Conservation (phyloP, 768 basidiomycete species). For the Xerocomus potaroensis region DNA sequence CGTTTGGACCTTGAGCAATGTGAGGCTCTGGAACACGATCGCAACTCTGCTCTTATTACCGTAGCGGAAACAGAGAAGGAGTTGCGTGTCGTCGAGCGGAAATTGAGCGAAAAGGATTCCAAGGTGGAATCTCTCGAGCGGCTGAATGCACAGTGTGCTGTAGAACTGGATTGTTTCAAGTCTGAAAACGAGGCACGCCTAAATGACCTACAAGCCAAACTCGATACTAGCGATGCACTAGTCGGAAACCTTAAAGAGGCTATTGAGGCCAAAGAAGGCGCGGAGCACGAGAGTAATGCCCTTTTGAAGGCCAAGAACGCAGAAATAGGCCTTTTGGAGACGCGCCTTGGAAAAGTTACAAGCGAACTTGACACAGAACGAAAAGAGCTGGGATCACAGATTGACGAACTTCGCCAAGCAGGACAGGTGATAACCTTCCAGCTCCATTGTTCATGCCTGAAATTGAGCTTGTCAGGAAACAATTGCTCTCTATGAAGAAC, state of each 20-base stretch:
- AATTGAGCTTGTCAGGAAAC: constrained; percentile 59
- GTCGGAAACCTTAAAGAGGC: constrained; percentile 49
- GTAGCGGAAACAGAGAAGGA: constrained; percentile 42
- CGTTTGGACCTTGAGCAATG: constrained; percentile 21
- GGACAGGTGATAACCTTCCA: constrained; percentile 61
- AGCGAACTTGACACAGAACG: constrained; percentile 53
- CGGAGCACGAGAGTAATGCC: constrained; percentile 46
- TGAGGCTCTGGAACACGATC: constrained; percentile 38
- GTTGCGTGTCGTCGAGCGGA: constrained; percentile 38
- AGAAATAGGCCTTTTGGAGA: constrained; percentile 55
- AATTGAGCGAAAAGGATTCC: constrained; percentile 40
- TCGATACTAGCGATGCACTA: constrained; percentile 42
- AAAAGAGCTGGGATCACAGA: constrained; percentile 61
- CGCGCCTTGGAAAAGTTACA: constrained; percentile 42
- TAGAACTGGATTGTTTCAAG: constrained; percentile 44
- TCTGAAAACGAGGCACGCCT: constrained; percentile 42
- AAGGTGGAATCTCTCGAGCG: constrained; percentile 47
- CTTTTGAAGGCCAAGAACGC: constrained; percentile 53
- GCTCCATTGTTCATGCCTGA: not conserved
- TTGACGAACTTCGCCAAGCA: constrained; percentile 82
- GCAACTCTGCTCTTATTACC: constrained; percentile 38
- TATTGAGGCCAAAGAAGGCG: constrained; percentile 47
- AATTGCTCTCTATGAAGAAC: constrained; percentile 92
- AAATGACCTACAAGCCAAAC: constrained; percentile 39
- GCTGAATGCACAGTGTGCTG: constrained; percentile 32